phyloP scores from a whole-genome alignment of 768 basidiomycete genomes.

The Dictyophora rubrovolvata region DNA sequence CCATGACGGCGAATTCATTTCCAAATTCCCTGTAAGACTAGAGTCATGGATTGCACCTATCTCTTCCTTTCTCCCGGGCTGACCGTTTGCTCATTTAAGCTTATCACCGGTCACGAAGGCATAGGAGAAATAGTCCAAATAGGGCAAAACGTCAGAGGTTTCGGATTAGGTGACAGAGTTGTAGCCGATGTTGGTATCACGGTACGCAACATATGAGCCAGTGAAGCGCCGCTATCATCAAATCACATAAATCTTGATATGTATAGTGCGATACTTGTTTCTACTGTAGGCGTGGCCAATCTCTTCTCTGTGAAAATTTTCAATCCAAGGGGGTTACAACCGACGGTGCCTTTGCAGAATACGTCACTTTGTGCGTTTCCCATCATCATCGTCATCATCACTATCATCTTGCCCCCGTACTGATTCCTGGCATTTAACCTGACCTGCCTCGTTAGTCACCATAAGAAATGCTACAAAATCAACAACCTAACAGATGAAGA shows the following conservation, averaged over 20 bases:
- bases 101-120: slow-evolving; percentile 68
- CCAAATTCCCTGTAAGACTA: slow-evolving; percentile 51
- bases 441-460: slow-evolving; percentile 37
- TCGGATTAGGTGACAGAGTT: slow-evolving; percentile 68
- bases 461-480: slow-evolving; percentile 79
- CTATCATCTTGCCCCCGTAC: background rate
- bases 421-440: background rate
- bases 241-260: too few species aligned
- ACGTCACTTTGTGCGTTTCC: slow-evolving; percentile 62
- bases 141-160: slow-evolving; percentile 73
- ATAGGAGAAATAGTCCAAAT: slow-evolving; percentile 65
- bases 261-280: slow-evolving; percentile 82
- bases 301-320: slow-evolving; percentile 79
- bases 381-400: too few species aligned
- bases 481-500: slow-evolving; percentile 82
- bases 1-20: slow-evolving; percentile 61
- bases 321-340: slow-evolving; percentile 67
- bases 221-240: background rate
- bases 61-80: slow-evolving; percentile 5
- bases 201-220: slow-evolving; percentile 28
- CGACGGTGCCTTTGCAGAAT: slow-evolving; percentile 86
- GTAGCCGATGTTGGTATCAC: slow-evolving; percentile 74
- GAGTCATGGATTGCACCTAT: too few species aligned
- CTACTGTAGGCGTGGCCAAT: slow-evolving; percentile 78
- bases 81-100: slow-evolving; percentile 23